Conservation (phyloP, 78 protist genomes). For the Dictyostelium capitatum region DNA sequence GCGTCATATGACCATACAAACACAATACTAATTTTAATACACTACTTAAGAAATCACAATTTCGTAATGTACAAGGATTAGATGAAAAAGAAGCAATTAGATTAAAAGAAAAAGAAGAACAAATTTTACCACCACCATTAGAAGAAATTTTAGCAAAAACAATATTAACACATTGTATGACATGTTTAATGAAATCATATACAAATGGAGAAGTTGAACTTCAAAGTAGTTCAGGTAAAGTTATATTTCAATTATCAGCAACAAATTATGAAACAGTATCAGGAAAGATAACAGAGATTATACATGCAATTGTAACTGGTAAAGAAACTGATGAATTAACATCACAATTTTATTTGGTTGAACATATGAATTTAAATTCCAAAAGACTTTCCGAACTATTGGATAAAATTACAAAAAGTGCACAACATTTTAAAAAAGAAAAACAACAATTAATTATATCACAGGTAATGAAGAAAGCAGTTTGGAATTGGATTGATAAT, state of each 20-base stretch:
- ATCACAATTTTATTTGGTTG: slow-evolving; percentile 54
- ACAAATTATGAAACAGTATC: slow-evolving; percentile 63
- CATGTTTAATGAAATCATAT: slow-evolving; percentile 50
- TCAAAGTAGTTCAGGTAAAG: slow-evolving; percentile 52
- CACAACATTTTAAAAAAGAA: slow-evolving; percentile 48
- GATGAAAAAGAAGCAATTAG: slow-evolving; percentile 81
- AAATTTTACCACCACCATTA: slow-evolving; percentile 82
- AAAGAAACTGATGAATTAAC: slow-evolving; percentile 30
- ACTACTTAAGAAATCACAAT: slow-evolving; percentile 44
- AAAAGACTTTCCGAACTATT: slow-evolving; percentile 55
- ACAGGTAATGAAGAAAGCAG: slow-evolving; percentile 57
- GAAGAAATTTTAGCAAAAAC: slow-evolving; percentile 56
- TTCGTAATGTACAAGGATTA: slow-evolving; percentile 79
- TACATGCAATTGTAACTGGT: slow-evolving; percentile 34
- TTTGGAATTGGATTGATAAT: slow-evolving; percentile 84
- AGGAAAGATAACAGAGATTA: slow-evolving; percentile 57
- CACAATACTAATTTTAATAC: too few relatives aligned
- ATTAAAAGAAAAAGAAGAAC: slow-evolving; percentile 80
- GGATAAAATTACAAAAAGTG: slow-evolving; percentile 46
- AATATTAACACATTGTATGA: slow-evolving; percentile 27
- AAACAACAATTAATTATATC: slow-evolving; percentile 54
- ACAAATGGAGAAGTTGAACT: slow-evolving; percentile 13
- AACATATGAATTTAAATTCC: slow-evolving; percentile 66
- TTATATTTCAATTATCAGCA: slow-evolving; percentile 77
- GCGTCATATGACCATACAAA: too few relatives aligned